phyloP scores from a whole-genome alignment of 176 grass and related monocot species.

The Zea luxurians region DNA sequence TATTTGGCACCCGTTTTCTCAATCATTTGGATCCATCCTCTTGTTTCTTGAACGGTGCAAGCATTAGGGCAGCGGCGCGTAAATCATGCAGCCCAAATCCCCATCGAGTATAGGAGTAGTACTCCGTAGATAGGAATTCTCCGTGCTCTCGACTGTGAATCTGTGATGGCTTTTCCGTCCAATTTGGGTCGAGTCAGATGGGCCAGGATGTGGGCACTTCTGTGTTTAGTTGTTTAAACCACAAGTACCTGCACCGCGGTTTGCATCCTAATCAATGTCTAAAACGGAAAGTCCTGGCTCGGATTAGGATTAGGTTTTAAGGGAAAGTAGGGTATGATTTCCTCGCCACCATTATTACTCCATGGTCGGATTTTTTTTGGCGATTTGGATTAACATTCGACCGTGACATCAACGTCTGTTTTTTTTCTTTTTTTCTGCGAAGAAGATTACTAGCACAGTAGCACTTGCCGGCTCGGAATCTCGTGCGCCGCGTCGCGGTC shows the following conservation, averaged over 20 bases:
- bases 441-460: background rate
- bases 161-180: slow-evolving; percentile 24
- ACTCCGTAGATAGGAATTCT: background rate
- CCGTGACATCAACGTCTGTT: background rate
- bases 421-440: background rate
- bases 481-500: background rate
- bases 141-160: background rate
- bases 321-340: background rate
- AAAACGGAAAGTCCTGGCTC: background rate
- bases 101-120: background rate
- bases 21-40: slow-evolving; percentile 4
- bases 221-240: slow-evolving; percentile 18
- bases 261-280: slow-evolving; percentile 5
- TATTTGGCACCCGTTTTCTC: too few species aligned
- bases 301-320: background rate
- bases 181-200: slow-evolving; percentile 46
- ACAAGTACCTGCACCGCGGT: background rate
- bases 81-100: slow-evolving; percentile 1
- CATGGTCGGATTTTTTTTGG: background rate
- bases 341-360: background rate
- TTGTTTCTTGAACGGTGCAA: background rate
- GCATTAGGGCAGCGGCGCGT: background rate
- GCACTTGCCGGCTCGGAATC: background rate
- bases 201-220: slow-evolving; percentile 32
- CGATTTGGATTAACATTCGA: background rate